Evolutionary conservation across 345 rosid species (phyloP), one percentile per base, ranked within the genome.

Genomic region (Cardiospermum halicacabum): DNA sequence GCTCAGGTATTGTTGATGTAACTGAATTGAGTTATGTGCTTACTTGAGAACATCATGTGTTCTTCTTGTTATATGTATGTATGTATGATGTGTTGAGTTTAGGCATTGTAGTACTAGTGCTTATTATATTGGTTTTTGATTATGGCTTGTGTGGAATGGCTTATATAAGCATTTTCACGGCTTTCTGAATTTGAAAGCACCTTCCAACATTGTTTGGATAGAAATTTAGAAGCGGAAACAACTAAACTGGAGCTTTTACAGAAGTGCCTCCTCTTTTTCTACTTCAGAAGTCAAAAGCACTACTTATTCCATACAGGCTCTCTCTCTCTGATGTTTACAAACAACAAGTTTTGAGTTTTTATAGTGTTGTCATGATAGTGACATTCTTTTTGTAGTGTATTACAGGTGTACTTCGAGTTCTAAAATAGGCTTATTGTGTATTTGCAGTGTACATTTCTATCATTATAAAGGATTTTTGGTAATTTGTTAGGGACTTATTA

Each of bases 1-100:
- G 32, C 84, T 77, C 92, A 84, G 97, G 97, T 91, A 66, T n/a
- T 26, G 32, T n/a, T n/a, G n/a, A n/a, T 27, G 36, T 32, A 13
- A 60, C 3, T 12, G 51, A 19, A 26, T 40, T 31, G 39, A 45
- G 11, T 39, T 57, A 36, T 64, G 13, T 30, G 18, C 47, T 21
- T 61, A 55, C 4, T 18, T n/a, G n/a, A n/a, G n/a, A n/a, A n/a
- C n/a, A n/a, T n/a, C n/a, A n/a, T n/a, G n/a, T n/a, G n/a, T n/a
- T n/a, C n/a, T n/a, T n/a, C n/a, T n/a, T 37, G 3, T 58, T 36
- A 34, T 36, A 10, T 11, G 24, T 21, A 34, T 28, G 45, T 48
- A 12, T n/a, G 3, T 0, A 30, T 12, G 2, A 49, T 49, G 66
- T 31, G 12, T 50, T 50, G 58, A 42, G 21, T 34, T 63, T 63